These are phyloP conservation scores for Gloeopeniophorella convolvens DNA, from an alignment of 768 basidiomycete genomes.

Conservation along the genomic window DNA sequence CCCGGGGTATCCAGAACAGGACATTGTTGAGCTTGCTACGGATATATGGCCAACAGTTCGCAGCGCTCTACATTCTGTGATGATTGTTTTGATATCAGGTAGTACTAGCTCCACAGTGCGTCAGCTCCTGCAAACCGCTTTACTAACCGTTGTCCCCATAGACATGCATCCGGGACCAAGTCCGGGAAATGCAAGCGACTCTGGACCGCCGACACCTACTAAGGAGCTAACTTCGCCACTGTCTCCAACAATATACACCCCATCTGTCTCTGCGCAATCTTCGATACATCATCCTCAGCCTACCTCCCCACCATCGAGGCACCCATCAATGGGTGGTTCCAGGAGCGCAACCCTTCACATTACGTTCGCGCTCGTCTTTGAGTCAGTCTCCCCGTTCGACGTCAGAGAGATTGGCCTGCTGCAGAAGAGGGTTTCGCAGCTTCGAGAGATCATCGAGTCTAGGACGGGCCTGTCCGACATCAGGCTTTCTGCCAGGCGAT, in stretches of 20 bases:
- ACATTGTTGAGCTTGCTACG: background rate
- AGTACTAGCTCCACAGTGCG: background rate
- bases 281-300: too few species aligned
- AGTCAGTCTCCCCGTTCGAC: background rate
- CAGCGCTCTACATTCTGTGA: background rate
- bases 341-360: background rate
- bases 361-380: background rate
- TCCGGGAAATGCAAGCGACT: too few species aligned
- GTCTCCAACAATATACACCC: too few species aligned
- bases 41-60: background rate
- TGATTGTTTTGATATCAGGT: constrained; percentile 3
- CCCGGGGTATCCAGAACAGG: background rate
- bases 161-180: too few species aligned
- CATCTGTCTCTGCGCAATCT: too few species aligned
- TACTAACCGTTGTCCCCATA: too few species aligned
- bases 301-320: too few species aligned
- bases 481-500: background rate
- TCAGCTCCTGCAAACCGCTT: too few species aligned
- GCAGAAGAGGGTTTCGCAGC: background rate
- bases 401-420: background rate
- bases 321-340: too few species aligned
- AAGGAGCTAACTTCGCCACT: too few species aligned
- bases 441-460: background rate
- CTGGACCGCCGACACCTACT: too few species aligned
- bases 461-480: background rate